Evolutionary conservation across 192 early-diverging fungal genomes (phyloP).

Genomic region (Pilobolus umbonatus): DNA sequence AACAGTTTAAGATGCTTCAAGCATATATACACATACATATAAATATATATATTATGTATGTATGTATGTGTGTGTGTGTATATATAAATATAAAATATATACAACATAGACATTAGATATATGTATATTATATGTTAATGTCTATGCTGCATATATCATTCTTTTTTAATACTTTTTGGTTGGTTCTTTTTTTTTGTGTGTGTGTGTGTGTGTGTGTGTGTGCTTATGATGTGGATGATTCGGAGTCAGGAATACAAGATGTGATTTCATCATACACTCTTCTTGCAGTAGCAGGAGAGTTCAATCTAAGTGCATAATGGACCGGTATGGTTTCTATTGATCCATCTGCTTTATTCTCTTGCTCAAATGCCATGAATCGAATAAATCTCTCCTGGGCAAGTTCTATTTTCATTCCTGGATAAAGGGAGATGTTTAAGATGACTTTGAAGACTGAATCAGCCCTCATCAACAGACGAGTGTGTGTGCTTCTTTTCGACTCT

Average conservation of each 20-base stretch:
- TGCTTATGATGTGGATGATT: not conserved
- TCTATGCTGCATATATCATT: not conserved
- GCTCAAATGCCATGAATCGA: constrained; percentile 32
- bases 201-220: constrained; percentile 1
- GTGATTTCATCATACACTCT: constrained; percentile 27
- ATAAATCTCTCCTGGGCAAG: constrained; percentile 39
- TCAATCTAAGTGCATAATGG: constrained; percentile 29
- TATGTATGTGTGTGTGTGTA: too few species aligned
- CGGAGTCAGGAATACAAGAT: constrained; percentile 11
- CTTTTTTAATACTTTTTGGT: not conserved
- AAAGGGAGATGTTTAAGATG: constrained; percentile 38
- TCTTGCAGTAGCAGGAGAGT: constrained; percentile 10
- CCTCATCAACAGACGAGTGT: constrained; percentile 37
- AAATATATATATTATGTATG: too few species aligned
- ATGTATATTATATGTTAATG: too few species aligned
- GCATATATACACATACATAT: too few species aligned
- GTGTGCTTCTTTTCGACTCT: not conserved
- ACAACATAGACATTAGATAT: too few species aligned
- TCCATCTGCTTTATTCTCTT: constrained; percentile 13
- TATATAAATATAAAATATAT: too few species aligned
- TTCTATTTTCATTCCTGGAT: constrained; percentile 33
- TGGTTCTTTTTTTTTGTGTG: constrained; percentile 4
- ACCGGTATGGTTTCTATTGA: constrained; percentile 11
- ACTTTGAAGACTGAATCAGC: constrained; percentile 38
- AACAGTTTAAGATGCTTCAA: too few species aligned